Percentiles rank a stretch among this genome's conserved stretches.
phyloP scores from a whole-genome alignment of 371 early-diverging fungal species.

The Hamiltosporidium tvaerminnensis region DNA sequence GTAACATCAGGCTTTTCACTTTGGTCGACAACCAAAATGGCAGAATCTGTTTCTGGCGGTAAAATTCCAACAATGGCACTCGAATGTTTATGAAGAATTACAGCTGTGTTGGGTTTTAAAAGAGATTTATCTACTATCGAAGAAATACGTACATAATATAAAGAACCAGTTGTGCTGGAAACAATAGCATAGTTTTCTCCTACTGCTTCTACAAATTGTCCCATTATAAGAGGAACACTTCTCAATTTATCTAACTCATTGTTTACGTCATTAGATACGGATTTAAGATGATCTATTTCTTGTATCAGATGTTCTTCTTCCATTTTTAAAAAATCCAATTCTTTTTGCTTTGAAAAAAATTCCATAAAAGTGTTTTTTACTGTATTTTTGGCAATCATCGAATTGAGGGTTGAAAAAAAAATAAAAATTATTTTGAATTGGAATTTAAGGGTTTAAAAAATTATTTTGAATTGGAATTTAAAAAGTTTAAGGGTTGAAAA shows the following conservation, averaged over 20 bases:
- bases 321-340: conserved; percentile 73
- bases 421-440: too few relatives aligned
- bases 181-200: conserved; percentile 92
- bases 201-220: conserved; percentile 93
- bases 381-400: too few relatives aligned
- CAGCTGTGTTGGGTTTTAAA: conserved; percentile 82
- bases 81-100: conserved; percentile 91
- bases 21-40: conserved; percentile 49
- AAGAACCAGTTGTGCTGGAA: conserved; percentile 80
- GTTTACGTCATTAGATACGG: conserved; percentile 68
- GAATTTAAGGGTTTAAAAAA: too few relatives aligned
- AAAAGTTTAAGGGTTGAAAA: too few relatives aligned
- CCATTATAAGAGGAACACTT: conserved; percentile 92
- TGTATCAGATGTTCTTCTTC: conserved; percentile 97
- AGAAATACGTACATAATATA: conserved; percentile 82
- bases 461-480: too few relatives aligned
- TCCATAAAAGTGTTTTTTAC: too few relatives aligned
- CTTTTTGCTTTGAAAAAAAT: too few relatives aligned
- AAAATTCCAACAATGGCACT: conserved; percentile 64
- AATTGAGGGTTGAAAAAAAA: too few relatives aligned
- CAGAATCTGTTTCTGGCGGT: conserved; percentile 55
- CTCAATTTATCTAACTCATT: conserved; percentile 95
- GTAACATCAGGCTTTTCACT: conserved; percentile 59
- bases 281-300: conserved; percentile 81
- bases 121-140: conserved; percentile 91